Conservation (phyloP, 768 basidiomycete species). For the Termitomyces sp. region DNA sequence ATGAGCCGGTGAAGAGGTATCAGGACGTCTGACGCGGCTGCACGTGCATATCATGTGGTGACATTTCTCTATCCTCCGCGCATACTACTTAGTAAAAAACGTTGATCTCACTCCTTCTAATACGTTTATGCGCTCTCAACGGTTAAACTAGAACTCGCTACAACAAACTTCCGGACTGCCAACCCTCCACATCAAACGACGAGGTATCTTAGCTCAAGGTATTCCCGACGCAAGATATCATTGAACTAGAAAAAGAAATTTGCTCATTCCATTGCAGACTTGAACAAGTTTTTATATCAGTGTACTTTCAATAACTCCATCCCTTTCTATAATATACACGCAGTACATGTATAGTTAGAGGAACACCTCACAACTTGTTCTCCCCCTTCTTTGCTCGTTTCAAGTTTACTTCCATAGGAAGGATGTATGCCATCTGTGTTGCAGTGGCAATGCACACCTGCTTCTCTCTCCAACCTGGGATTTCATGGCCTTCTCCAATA, state of each 20-base stretch:
- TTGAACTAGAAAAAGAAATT: neutral
- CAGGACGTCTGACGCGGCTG: neutral
- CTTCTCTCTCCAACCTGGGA: slow-evolving; percentile 50
- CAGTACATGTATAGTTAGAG: neutral
- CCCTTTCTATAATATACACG: neutral
- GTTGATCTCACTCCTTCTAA: too few relatives aligned
- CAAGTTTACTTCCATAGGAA: slow-evolving; percentile 37
- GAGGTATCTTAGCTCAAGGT: too few relatives aligned
- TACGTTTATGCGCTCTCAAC: too few relatives aligned
- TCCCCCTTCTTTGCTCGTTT: slow-evolving; percentile 19
- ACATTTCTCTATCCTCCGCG: too few relatives aligned
- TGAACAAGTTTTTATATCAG: neutral
- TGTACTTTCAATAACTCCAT: neutral
- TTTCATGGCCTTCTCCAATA: slow-evolving; percentile 37
- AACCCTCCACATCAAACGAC: too few relatives aligned
- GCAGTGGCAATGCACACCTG: slow-evolving; percentile 60
- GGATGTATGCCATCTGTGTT: slow-evolving; percentile 52
- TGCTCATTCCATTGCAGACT: neutral
- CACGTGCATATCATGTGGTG: neutral
- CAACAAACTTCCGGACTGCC: too few relatives aligned
- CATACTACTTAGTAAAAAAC: too few relatives aligned
- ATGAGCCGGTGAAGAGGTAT: neutral
- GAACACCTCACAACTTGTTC: slow-evolving; percentile 14
- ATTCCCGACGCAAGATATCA: too few relatives aligned
- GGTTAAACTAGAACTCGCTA: too few relatives aligned